Conservation (phyloP, 306 rosid species). For the Cucurbita maxima region DNA sequence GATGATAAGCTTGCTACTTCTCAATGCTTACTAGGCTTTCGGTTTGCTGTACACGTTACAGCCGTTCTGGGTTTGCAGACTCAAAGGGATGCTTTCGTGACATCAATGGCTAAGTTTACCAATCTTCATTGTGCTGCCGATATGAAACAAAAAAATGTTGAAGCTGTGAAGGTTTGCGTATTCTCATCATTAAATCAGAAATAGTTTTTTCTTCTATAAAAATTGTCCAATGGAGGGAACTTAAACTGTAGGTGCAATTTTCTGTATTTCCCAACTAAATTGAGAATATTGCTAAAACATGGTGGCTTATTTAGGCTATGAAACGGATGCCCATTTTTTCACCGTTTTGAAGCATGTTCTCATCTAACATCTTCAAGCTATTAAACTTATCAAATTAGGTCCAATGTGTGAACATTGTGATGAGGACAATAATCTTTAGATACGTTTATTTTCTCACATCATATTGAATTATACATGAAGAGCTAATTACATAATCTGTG, state of each 20-base stretch:
- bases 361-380: neutral
- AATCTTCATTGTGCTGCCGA: conserved; percentile 94
- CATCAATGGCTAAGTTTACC: conserved; percentile 97
- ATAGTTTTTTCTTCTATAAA: neutral
- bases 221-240: neutral
- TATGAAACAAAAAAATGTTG: conserved; percentile 97
- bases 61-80: conserved; percentile 97
- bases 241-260: neutral
- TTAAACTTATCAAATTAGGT: neutral
- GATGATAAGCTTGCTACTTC: conserved; percentile 86
- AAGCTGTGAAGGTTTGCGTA: conserved; percentile 79
- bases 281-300: neutral
- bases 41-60: conserved; percentile 90
- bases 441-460: neutral
- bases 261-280: neutral
- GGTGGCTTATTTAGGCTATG: neutral
- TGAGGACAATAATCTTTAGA: neutral
- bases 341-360: neutral
- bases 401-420: neutral
- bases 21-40: conserved; percentile 79
- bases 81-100: conserved; percentile 94
- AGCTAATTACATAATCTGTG: neutral
- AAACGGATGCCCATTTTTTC: neutral
- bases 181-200: neutral
- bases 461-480: neutral